Evolutionary conservation across 2,329 filamentous ascomycete species (phyloP).

Genomic region (Ophiostoma australiae): DNA sequence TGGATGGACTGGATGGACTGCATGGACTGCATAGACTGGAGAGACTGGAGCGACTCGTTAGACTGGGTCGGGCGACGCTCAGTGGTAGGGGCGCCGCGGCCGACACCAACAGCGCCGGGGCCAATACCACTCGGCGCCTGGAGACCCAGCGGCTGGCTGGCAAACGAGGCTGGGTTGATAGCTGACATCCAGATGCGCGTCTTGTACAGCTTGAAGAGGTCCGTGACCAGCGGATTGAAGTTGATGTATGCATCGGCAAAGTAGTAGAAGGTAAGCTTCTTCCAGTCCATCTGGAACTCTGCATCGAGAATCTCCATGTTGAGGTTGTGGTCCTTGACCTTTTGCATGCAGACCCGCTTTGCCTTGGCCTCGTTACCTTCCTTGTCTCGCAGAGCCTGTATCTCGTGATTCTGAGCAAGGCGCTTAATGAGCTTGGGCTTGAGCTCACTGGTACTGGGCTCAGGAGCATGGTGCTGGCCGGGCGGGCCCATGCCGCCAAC

Average conservation of each 20-base stretch:
- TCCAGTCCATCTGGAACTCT: conserved; percentile 98
- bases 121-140: conserved; percentile 64
- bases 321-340: conserved; percentile 87
- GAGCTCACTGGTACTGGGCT: conserved; percentile 67
- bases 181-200: conserved; percentile 99
- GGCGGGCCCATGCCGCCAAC: conserved; percentile 75
- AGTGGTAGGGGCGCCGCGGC: conserved; percentile 43
- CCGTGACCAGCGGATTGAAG: conserved; percentile 95
- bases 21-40: conserved; percentile 10
- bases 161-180: conserved; percentile 95
- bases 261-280: conserved; percentile 98
- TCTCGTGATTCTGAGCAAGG: conserved; percentile 84
- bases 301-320: conserved; percentile 97
- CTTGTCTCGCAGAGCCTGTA: conserved; percentile 84
- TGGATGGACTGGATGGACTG: not conserved
- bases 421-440: conserved; percentile 97
- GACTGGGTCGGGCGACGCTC: conserved; percentile 42
- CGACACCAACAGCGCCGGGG: conserved; percentile 59
- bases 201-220: conserved; percentile 99
- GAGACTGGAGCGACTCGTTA: conserved; percentile 9
- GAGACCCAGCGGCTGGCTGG: conserved; percentile 67
- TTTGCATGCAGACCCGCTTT: conserved; percentile 93
- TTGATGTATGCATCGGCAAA: conserved; percentile 98
- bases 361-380: conserved; percentile 97
- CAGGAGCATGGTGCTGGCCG: conserved; percentile 66